phyloP scores from a whole-genome alignment of 2,329 filamentous ascomycete genomes.

The Venturia pyrina region DNA sequence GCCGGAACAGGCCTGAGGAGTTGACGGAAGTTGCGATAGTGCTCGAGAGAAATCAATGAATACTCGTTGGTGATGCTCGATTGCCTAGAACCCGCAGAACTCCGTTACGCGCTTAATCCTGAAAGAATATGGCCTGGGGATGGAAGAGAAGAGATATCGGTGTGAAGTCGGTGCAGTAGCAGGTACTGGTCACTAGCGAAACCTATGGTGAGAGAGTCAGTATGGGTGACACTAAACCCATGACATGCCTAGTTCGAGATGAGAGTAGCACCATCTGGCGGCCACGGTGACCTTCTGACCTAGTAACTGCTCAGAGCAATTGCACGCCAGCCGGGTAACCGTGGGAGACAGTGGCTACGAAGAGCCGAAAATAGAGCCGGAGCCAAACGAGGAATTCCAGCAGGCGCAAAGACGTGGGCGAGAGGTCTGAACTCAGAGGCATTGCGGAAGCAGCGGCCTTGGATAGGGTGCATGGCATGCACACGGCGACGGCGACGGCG shows the following conservation, averaged over 20 bases:
- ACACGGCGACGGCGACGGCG: not conserved
- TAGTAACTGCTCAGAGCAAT: not conserved
- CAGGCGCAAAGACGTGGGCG: not conserved
- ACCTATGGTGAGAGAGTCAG: not conserved
- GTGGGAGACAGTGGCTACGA: not conserved
- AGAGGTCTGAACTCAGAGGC: not conserved
- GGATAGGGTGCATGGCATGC: not conserved
- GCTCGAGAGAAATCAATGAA: not conserved
- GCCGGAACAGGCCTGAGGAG: not conserved
- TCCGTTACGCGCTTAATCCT: slow-evolving; percentile 10
- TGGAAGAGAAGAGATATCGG: slow-evolving; percentile 3
- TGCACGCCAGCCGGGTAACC: not conserved
- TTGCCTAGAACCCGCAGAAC: slow-evolving; percentile 4
- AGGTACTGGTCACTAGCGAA: slow-evolving; percentile 7
- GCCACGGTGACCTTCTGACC: not conserved
- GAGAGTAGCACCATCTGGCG: not conserved
- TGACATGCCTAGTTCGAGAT: slow-evolving; percentile 1
- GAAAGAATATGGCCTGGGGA: slow-evolving; percentile 10
- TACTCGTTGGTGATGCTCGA: not conserved
- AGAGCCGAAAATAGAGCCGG: slow-evolving; percentile 7
- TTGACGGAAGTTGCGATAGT: not conserved
- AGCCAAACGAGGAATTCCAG: not conserved
- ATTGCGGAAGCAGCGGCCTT: not conserved
- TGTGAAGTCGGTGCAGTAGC: slow-evolving; percentile 1
- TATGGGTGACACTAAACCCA: slow-evolving; percentile 4